Base-by-base conservation (phyloP, 805 yeast species). In the Kazachstania bromeliacearum region DNA sequence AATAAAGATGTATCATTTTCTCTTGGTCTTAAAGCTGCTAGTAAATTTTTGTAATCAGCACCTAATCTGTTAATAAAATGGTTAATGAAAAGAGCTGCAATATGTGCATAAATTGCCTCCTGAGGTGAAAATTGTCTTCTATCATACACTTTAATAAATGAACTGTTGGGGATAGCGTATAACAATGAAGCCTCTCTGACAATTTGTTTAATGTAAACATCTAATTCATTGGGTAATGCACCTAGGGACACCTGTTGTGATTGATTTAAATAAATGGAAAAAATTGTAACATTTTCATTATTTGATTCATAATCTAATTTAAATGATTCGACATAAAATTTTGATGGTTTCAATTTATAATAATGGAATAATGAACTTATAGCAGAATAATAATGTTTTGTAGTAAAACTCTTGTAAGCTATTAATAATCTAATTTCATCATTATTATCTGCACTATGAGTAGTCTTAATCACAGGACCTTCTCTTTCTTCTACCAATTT, bases 31-130 rank as follows among this genome's bases (percentile, higher is more conserved):
- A 88, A 68, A 42, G 87, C 67, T 23, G 70, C 63, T 41, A 75
- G 61, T 53, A 89, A 68, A 31, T 85, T 71, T 47, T 69, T 74
- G 61, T 83, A 88, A 62, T 88, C 96, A 2, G 94, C 77, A 21
- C 97, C 96, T 55, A 89, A 71, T 56, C 97, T 74, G 67, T 92
- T 92, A 60, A 89, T 72, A 66, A 89, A 92, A 63, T 92, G 97
- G 24, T 94, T 80, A 34, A 85, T 94, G 57, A 92, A 89, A 42
- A 85, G 83, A 31, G 83, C 80, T 50, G 89, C 95, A 60, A 87
- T 81, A 60, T 89, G 97, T 31, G 96, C 94, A 58, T 92, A 92
- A 39, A 87, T 79, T 31, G 88, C 77, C 64, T 92, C 98, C 64
- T 89, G 97, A 48, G 94, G 77, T 1, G 96, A 87, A 60, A 89